A percentile compares a stretch with the other conserved stretches of the same genome.
phyloP scores from a whole-genome alignment of 1,284 basidiomycete genomes.

The Sphaerobolus stellatus region DNA sequence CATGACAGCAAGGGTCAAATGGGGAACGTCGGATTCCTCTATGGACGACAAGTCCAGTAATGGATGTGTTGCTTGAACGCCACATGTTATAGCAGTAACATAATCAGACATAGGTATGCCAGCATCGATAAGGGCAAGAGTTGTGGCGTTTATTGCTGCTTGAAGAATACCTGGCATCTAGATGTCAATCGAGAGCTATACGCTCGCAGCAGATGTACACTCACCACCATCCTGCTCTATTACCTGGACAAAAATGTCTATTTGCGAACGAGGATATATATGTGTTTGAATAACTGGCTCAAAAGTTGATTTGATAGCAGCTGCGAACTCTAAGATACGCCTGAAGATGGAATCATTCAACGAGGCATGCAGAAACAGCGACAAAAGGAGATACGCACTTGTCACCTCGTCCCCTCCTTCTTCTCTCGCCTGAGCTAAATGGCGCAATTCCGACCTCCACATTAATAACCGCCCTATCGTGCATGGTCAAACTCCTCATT shows the following conservation, averaged over 20 bases:
- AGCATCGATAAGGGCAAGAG: conserved; percentile 86
- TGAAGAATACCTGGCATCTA: conserved; percentile 69
- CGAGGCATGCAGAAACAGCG: conserved; percentile 3
- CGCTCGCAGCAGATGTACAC: conserved; percentile 15
- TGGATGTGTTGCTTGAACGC: conserved; percentile 74
- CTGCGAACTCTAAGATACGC: conserved; percentile 84
- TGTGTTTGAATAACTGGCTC: conserved; percentile 91
- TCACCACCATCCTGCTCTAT: conserved; percentile 85
- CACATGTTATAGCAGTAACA: conserved; percentile 82
- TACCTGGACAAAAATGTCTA: conserved; percentile 92
- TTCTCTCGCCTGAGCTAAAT: conserved; percentile 81
- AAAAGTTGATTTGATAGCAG: conserved; percentile 90
- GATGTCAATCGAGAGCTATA: not conserved
- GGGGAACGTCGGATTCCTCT: conserved; percentile 90
- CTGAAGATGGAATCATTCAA: conserved; percentile 42
- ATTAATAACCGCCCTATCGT: conserved; percentile 81
- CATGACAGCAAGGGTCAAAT: conserved; percentile 85
- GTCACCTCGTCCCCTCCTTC: conserved; percentile 79
- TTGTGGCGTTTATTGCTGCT: conserved; percentile 92
- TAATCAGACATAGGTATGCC: conserved; percentile 92
- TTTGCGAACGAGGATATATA: conserved; percentile 91
- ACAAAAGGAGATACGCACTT: conserved; percentile 63
- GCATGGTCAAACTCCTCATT: conserved; percentile 69
- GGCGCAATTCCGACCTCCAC: conserved; percentile 84
- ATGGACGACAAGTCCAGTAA: conserved; percentile 84